Conservation (phyloP, 2,329 filamentous ascomycete genomes). For the Phyllosticta ampelicida region DNA sequence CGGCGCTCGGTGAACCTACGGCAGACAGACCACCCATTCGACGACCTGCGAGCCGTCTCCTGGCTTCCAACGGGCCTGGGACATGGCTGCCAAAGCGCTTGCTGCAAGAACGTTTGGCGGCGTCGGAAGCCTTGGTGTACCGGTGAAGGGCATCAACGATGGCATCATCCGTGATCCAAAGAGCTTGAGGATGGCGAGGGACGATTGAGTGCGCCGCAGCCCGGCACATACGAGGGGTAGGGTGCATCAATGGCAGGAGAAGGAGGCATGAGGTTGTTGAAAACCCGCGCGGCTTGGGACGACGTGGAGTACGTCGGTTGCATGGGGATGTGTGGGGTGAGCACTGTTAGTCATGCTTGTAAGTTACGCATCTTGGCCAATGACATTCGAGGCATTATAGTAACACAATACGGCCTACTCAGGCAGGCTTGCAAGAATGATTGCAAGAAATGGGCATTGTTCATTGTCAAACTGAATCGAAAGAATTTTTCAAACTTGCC, state of each 20-base stretch:
- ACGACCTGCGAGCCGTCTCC: constrained; percentile 43
- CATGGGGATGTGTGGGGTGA: neutral
- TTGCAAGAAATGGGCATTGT: too few relatives aligned
- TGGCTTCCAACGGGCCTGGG: constrained; percentile 52
- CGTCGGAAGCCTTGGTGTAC: constrained; percentile 27
- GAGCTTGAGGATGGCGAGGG: constrained; percentile 29
- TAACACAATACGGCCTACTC: neutral
- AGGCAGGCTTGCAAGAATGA: too few relatives aligned
- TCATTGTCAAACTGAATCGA: too few relatives aligned
- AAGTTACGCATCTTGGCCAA: neutral
- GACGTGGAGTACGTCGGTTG: neutral
- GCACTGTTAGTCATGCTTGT: neutral
- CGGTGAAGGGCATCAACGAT: constrained; percentile 41
- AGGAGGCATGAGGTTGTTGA: constrained; percentile 11
- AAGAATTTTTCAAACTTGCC: too few relatives aligned
- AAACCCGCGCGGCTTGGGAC: neutral
- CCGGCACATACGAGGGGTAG: constrained; percentile 38
- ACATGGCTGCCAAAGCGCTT: constrained; percentile 49
- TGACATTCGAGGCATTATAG: neutral
- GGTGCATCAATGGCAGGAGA: constrained; percentile 33
- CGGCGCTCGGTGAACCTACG: neutral
- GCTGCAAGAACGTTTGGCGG: constrained; percentile 35
- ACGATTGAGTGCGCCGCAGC: constrained; percentile 38
- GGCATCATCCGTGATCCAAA: constrained; percentile 52
- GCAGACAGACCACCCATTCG: constrained; percentile 39